Evolutionary conservation across 164 flowering plant species (phyloP).

Genomic region (Amborella trichopoda): DNA sequence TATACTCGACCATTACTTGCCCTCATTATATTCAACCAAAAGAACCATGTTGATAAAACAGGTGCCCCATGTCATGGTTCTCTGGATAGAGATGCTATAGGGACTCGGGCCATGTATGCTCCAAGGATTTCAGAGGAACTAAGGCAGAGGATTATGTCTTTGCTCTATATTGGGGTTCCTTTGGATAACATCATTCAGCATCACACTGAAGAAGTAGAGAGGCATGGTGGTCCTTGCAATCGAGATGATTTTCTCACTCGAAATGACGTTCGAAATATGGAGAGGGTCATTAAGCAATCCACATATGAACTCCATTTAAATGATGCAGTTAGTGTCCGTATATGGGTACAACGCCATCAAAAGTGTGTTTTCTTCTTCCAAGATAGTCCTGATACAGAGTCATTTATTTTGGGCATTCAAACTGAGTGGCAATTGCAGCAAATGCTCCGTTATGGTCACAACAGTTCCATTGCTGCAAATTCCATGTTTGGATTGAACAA

Average conservation of each 20-base stretch:
- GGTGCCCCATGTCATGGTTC: conserved; percentile 49
- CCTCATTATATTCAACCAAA: conserved; percentile 42
- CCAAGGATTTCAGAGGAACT: conserved; percentile 45
- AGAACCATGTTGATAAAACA: conserved; percentile 36
- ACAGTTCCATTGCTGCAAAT: conserved; percentile 30
- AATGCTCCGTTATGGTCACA: conserved; percentile 39
- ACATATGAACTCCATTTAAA: conserved; percentile 24
- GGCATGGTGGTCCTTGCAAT: conserved; percentile 39
- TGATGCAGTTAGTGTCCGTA: conserved; percentile 22
- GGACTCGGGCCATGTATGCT: conserved; percentile 52
- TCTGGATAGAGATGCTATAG: conserved; percentile 44
- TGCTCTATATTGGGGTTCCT: conserved; percentile 43
- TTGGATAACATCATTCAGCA: conserved; percentile 36
- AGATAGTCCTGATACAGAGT: conserved; percentile 21
- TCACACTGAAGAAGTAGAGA: conserved; percentile 31
- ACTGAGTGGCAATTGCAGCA: conserved; percentile 63
- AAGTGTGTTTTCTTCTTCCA: conserved; percentile 31
- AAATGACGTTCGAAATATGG: conserved; percentile 45
- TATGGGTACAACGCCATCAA: conserved; percentile 44
- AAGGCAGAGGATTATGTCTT: conserved; percentile 39
- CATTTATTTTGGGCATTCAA: conserved; percentile 39
- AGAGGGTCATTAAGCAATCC: conserved; percentile 25
- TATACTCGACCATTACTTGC: conserved; percentile 47
- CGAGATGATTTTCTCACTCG: conserved; percentile 46
- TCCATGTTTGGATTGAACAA: conserved; percentile 35